A percentile compares a stretch with the other conserved stretches of the same genome.
These are phyloP conservation scores for Gentiana macrophylla DNA, from an alignment of 257 asterid species.

Conservation along the genomic window DNA sequence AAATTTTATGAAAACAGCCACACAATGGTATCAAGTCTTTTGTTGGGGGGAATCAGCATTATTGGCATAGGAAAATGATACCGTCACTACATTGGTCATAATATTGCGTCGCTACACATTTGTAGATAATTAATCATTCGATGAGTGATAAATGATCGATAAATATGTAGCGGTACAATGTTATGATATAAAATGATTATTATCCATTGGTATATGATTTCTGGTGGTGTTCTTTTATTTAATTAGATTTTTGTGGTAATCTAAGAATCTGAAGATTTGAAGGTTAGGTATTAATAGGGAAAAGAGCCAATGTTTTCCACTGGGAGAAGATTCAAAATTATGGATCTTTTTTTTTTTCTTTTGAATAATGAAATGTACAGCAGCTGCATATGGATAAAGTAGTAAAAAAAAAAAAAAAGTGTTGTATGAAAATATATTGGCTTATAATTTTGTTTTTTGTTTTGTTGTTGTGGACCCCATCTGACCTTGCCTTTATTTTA, in stretches of 20 bases:
- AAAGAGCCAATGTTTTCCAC: slow-evolving; percentile 27
- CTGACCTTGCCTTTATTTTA: background rate
- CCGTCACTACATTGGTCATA: too few species aligned
- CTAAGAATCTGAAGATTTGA: slow-evolving; percentile 35
- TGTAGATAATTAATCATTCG: too few species aligned
- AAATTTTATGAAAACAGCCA: slow-evolving; percentile 59
- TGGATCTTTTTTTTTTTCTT: slow-evolving; percentile 10
- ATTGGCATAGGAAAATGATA: slow-evolving; percentile 20
- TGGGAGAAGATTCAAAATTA: slow-evolving; percentile 26
- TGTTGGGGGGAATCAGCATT: slow-evolving; percentile 13
- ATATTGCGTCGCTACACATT: too few species aligned
- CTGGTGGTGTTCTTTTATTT: slow-evolving; percentile 6
- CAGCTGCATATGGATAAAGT: slow-evolving; percentile 21
- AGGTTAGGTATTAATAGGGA: slow-evolving; percentile 44
- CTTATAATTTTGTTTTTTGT: slow-evolving; percentile 10
- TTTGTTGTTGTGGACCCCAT: slow-evolving; percentile 9
- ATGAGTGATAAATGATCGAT: too few species aligned
- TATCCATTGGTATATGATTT: slow-evolving; percentile 3
- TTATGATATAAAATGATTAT: too few species aligned
- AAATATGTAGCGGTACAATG: too few species aligned
- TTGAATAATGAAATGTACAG: slow-evolving; percentile 71
- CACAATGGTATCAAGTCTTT: slow-evolving; percentile 28
- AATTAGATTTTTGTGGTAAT: slow-evolving; percentile 20
- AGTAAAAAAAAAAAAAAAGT: slow-evolving; percentile 8
- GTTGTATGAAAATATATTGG: slow-evolving; percentile 17